These are phyloP conservation scores for Podospora fimiseda DNA, from an alignment of 495 filamentous ascomycete genomes.

Conservation along the genomic window DNA sequence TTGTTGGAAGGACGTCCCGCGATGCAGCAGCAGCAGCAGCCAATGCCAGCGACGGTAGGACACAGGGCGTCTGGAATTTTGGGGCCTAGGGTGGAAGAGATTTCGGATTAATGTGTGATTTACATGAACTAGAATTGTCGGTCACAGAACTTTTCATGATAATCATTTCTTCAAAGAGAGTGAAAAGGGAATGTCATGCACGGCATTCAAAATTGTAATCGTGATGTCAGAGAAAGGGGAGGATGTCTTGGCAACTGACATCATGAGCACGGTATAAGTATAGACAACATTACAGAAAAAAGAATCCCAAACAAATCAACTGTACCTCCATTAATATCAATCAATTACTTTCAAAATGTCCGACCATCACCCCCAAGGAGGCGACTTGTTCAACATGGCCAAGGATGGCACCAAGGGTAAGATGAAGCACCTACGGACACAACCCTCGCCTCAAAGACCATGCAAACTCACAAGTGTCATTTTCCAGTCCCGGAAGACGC, in stretches of 20 bases:
- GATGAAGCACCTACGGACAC: neutral
- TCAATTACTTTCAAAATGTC: constrained; percentile 10
- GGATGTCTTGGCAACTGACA: neutral
- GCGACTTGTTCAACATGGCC: constrained; percentile 22
- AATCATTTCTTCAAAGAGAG: too few species aligned
- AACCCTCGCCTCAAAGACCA: neutral
- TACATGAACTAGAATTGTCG: too few species aligned
- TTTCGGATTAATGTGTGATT: too few species aligned
- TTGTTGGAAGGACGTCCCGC: too few species aligned
- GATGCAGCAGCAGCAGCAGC: too few species aligned
- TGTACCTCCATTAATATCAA: neutral
- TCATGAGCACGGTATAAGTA: neutral
- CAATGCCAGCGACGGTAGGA: too few species aligned
- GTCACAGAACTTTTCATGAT: too few species aligned
- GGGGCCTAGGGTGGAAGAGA: too few species aligned
- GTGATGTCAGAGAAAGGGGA: neutral
- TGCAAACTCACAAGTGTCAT: neutral
- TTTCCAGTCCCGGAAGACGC: constrained; percentile 15
- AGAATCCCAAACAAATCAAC: neutral
- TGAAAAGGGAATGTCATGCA: too few species aligned
- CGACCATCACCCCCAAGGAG: constrained; percentile 15
- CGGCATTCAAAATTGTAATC: neutral
- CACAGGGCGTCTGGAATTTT: too few species aligned
- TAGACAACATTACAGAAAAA: neutral
- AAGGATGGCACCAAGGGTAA: constrained; percentile 19